phyloP scores from a whole-genome alignment of 768 basidiomycete species.

The Serendipita vermifera region DNA sequence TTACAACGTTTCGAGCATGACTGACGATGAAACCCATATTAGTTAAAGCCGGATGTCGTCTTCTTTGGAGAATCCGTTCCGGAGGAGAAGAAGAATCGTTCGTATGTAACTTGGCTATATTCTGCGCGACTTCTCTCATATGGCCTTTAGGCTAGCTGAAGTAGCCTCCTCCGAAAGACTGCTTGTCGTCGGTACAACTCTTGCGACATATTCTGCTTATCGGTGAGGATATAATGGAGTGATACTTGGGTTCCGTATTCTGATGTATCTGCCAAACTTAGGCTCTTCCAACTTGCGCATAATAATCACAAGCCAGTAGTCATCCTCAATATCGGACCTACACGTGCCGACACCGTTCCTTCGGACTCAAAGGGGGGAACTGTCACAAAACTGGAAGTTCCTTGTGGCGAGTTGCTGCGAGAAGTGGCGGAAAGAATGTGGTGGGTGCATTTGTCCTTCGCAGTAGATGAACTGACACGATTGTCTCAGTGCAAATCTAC shows the following conservation, averaged over 20 bases:
- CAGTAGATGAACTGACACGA: too few species aligned
- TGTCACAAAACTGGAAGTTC: neutral
- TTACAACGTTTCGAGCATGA: constrained; percentile 6
- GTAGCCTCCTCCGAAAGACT: constrained; percentile 52
- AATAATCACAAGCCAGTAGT: constrained; percentile 65
- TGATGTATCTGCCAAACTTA: constrained; percentile 19
- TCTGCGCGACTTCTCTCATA: neutral
- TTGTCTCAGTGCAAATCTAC: too few species aligned
- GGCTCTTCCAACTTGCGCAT: constrained; percentile 68
- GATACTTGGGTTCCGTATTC: neutral
- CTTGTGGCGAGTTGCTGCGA: neutral
- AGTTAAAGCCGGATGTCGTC: constrained; percentile 72
- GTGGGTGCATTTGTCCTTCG: too few species aligned
- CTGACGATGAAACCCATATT: neutral
- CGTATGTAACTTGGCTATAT: constrained; percentile 36
- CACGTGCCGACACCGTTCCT: constrained; percentile 53
- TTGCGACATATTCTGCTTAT: constrained; percentile 89
- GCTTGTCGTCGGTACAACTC: constrained; percentile 75
- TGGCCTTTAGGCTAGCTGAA: constrained; percentile 31
- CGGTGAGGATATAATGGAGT: constrained; percentile 33
- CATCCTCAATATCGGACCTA: constrained; percentile 77
- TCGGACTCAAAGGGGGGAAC: too few species aligned
- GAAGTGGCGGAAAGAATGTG: neutral
- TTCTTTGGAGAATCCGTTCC: constrained; percentile 89
- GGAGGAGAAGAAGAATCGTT: constrained; percentile 46